Evolutionary conservation across 495 filamentous ascomycete genomes (phyloP), one percentile per base, ranked within the genome.

Genomic region (Annulohypoxylon nitens): DNA sequence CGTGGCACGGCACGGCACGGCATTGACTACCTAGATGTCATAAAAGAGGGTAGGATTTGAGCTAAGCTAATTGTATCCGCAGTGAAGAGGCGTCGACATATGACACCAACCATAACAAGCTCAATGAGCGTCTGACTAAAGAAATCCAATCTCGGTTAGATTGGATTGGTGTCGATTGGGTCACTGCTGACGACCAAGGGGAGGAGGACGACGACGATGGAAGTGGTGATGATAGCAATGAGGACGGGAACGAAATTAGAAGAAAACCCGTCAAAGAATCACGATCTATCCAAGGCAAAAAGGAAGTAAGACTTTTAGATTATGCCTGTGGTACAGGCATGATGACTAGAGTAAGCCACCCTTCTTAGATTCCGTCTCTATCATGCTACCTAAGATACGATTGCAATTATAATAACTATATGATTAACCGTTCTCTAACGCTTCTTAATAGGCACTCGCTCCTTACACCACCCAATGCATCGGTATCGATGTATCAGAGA

Each of bases 271-370:
- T 4, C 43, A n/a, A 61, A 16, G 43, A 41, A 23, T 7, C 30
- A 2, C 23, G 43, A 43, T 23, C 62, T 4, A 16, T 23, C 30
- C 54, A 78, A 10, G 75, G 81, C n/a, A 79, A 72, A 48, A 83
- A 84, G 64, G 80, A 86, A 30, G 81, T 92, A 48, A 83, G 85
- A 36, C 75, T 93, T 57, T 81, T 95, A 9, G 92, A 95, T 70
- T 95, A 93, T 79, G 92, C 92, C 51, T 93, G 90, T 67, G 92
- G 92, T 3, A 89, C 91, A 16, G 92, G 92, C 4, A 63, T 84
- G 69, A 83, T 93, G 69, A 89, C 88, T 5, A 80, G 84, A 69
- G 87, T 88, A 75, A 73, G 84, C 73, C 57, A 5, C 26, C 48
- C 50, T 16, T n/a, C 20, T 73, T 12, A 47, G 20, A 51, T 57